These are phyloP conservation scores for Jaltomata sinuosa DNA, from an alignment of 257 asterid species.

Conservation along the genomic window DNA sequence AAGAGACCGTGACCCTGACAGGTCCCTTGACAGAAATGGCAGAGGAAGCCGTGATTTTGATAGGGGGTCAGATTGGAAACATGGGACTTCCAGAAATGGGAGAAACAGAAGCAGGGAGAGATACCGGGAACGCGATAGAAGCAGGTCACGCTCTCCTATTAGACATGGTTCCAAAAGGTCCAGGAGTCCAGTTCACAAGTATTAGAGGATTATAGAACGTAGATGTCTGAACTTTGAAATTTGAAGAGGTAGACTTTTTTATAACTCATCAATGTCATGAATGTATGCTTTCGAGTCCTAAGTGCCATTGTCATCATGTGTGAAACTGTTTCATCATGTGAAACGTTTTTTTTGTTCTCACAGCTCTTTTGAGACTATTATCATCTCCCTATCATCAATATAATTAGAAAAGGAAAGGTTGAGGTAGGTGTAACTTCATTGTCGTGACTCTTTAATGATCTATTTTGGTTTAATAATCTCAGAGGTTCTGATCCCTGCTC, in stretches of 20 bases:
- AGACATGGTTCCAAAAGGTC: conserved; percentile 54
- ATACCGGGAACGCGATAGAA: conserved; percentile 53
- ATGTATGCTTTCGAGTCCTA: conserved; percentile 47
- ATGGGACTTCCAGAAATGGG: conserved; percentile 50
- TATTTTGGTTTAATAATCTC: neutral
- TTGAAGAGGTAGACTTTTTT: conserved; percentile 78
- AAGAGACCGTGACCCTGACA: conserved; percentile 46
- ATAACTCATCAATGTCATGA: conserved; percentile 34
- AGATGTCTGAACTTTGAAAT: conserved; percentile 40
- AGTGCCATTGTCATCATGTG: conserved; percentile 45
- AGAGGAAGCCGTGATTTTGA: conserved; percentile 54
- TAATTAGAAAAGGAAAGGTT: conserved; percentile 45
- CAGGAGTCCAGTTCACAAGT: conserved; percentile 55
- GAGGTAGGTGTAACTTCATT: conserved; percentile 59
- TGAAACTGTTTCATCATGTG: conserved; percentile 41
- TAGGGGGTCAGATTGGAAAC: conserved; percentile 55
- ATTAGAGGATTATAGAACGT: conserved; percentile 39
- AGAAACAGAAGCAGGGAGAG: conserved; percentile 80
- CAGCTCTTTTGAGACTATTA: conserved; percentile 76
- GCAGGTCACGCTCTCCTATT: conserved; percentile 83
- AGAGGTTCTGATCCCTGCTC: conserved; percentile 10
- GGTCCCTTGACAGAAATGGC: conserved; percentile 53
- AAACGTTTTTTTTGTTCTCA: conserved; percentile 70
- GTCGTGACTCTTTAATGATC: conserved; percentile 13
- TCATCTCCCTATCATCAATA: conserved; percentile 68